Evolutionary conservation across 768 basidiomycete genomes (phyloP), one percentile per base, ranked within the genome.

Genomic region (Rhodotorula graminis): DNA sequence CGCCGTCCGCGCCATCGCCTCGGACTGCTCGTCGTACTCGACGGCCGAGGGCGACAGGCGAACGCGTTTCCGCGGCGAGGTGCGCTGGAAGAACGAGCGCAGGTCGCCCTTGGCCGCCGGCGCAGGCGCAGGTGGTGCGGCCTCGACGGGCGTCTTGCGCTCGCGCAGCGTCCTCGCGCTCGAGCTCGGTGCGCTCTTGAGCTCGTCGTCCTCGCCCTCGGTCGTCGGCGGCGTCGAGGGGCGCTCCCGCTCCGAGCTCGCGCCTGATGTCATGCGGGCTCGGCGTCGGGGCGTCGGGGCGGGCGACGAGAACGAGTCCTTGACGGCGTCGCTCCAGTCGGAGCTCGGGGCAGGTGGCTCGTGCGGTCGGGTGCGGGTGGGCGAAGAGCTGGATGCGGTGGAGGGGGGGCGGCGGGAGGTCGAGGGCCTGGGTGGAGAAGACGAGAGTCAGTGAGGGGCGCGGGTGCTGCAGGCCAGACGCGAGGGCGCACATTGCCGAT

Each of bases 21-120:
- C 21, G 6, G 40, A 25, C 11, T 0, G 2, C 16, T 61, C 67
- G 52, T 47, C 50, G 23, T 12, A 5, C 6, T 62, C 64, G 2
- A 42, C 65, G 7, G 49, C 46, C 31, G 61, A 57, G 1, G 65
- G 47, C 0, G 60, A 61, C 2, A 61, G 59, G 6, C 60, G 42
- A 9, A 25, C 10, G 0, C 64, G 40, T 31, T 46, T 52, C 16
- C 50, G 40, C 42, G 70, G 70, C 37, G 70, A 71, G 9, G 53
- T 27, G 16, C 62, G 55, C n/a, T 25, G 16, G 40, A 71, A 71
- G 18, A 71, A 71, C n/a, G 58, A 55, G 8, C 60, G 52, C n/a
- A 71, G 29, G 61, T 71, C 69, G 3, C 63, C 63, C 57, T 64
- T 64, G 27, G 59, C 4, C 29, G 40, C 23, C 3, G 58, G 3